These are phyloP conservation scores for Herpetomonas samuelpessoai DNA, from an alignment of 208 protist species.

Conservation along the genomic window DNA sequence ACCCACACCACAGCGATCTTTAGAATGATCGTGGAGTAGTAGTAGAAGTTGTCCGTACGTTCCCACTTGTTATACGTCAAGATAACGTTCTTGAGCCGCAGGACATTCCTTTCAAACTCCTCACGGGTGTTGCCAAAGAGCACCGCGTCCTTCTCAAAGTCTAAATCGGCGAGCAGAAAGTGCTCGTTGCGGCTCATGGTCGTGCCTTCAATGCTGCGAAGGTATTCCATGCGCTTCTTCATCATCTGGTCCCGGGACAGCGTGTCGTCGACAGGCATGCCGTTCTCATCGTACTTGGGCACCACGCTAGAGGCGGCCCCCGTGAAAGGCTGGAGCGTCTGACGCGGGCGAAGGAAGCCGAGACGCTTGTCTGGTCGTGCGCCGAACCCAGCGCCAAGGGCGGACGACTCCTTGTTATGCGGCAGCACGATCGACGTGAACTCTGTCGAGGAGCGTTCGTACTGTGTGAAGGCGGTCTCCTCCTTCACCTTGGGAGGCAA, in stretches of 20 bases:
- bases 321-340: constrained; percentile 55
- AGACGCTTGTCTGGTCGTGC: constrained; percentile 77
- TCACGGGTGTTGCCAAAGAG: constrained; percentile 79
- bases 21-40: constrained; percentile 65
- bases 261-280: constrained; percentile 62
- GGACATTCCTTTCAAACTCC: constrained; percentile 84
- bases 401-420: constrained; percentile 24
- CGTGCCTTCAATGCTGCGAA: constrained; percentile 80
- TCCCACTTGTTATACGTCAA: constrained; percentile 81
- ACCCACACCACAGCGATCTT: constrained; percentile 68
- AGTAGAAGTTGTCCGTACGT: constrained; percentile 84
- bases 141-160: constrained; percentile 83
- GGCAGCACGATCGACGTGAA: constrained; percentile 79
- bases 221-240: constrained; percentile 70
- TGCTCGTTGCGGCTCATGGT: constrained; percentile 78
- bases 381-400: constrained; percentile 78
- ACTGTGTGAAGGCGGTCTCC: constrained; percentile 64
- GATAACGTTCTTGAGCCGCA: constrained; percentile 76
- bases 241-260: constrained; percentile 58
- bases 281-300: constrained; percentile 68
- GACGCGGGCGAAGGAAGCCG: constrained; percentile 69
- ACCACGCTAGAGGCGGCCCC: constrained; percentile 37
- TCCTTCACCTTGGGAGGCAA: constrained; percentile 47
- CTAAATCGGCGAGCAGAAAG: constrained; percentile 86
- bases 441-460: constrained; percentile 72